Percentiles rank a stretch among this genome's conserved stretches.
Evolutionary conservation across 2,329 filamentous ascomycete species (phyloP).

Genomic region (Fusarium oxysporum): DNA sequence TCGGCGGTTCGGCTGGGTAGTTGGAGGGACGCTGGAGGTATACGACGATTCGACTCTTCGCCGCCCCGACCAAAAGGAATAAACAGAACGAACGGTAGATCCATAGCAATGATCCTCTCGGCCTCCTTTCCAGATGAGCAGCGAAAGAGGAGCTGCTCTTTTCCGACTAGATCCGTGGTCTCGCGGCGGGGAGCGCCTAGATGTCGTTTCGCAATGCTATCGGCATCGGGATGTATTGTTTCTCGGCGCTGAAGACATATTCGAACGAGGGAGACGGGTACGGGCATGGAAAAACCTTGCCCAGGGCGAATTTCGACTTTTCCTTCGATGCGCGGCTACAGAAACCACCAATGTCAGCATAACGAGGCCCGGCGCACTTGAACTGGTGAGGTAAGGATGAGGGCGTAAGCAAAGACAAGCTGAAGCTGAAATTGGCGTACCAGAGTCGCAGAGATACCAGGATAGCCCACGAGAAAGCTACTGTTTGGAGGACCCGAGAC

Average conservation of each 20-base stretch:
- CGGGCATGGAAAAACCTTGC: constrained; percentile 86
- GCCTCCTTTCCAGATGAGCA: constrained; percentile 86
- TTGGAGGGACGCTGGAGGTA: constrained; percentile 92
- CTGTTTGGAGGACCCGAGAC: constrained; percentile 97
- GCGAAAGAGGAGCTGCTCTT: constrained; percentile 92
- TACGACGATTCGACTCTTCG: constrained; percentile 87
- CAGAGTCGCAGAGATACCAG: constrained; percentile 96
- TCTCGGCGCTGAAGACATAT: constrained; percentile 94
- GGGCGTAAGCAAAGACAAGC: constrained; percentile 23
- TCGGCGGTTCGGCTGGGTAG: constrained; percentile 94
- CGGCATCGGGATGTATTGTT: constrained; percentile 95
- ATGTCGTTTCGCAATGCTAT: constrained; percentile 92
- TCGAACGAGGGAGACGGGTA: constrained; percentile 90
- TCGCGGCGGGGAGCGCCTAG: constrained; percentile 91
- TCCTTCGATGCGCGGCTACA: constrained; percentile 93
- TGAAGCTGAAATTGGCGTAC: constrained; percentile 66
- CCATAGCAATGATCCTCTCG: constrained; percentile 93
- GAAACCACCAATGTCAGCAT: constrained; percentile 32
- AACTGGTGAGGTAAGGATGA: constrained; percentile 6
- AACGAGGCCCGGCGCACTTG: constrained; percentile 19
- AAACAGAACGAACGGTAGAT: constrained; percentile 95
- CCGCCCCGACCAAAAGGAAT: constrained; percentile 94
- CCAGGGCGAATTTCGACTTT: constrained; percentile 95
- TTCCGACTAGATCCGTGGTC: constrained; percentile 91
- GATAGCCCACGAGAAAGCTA: constrained; percentile 96